Base-by-base conservation (phyloP, 2,329 filamentous ascomycete genomes). In the Lachnellula hyalina region DNA sequence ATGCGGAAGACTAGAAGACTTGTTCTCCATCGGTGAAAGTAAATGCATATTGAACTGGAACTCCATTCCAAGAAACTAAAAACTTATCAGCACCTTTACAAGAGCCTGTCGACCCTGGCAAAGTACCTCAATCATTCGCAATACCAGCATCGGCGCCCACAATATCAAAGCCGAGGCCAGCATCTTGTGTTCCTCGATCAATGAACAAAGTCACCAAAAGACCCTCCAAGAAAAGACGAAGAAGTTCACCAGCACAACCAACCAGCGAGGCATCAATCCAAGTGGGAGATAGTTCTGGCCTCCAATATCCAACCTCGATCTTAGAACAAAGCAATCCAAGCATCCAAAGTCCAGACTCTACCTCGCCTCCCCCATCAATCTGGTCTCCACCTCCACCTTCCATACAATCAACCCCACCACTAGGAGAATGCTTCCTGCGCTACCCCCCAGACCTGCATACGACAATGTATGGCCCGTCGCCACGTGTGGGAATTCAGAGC, bases 1-100 rank as follows among this genome's bases (percentile, higher is more conserved):
- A 3, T 67, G 64, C 48, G 61, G 63, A 19, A 55, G 54, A 47
- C 44, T 65, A 3, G 56, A 56, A 25, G 59, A 62, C 23, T 19
- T 57, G 2, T 60, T 63, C 41, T 36, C 52, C 25, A 49, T 61
- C 3, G 56, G 47, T 23, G 52, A 50, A 49, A 47, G 57, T 60
- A 25, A 44, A 41, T 19, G 11, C 19, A 32, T 21, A 17, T 12
- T 12, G n/a, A 5, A 21, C 41, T 11, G 21, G 11, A 9, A 7
- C 9, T 21, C 19, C 8, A 17, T 11, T 4, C 1, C 4, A 19
- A 44, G 19, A 44, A 1, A 44, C 41, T 44, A 12, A 44, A 5
- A 19, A 19, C n/a, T 19, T 21, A 17, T 2, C 8, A 44, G 41
- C 41, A 19, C 41, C 41, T 12, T 21, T 21, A 21, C n/a, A 23